Evolutionary conservation across 2,329 filamentous ascomycete genomes (phyloP), one percentile per base, ranked within the genome.

Genomic region (Coleophoma crateriformis): DNA sequence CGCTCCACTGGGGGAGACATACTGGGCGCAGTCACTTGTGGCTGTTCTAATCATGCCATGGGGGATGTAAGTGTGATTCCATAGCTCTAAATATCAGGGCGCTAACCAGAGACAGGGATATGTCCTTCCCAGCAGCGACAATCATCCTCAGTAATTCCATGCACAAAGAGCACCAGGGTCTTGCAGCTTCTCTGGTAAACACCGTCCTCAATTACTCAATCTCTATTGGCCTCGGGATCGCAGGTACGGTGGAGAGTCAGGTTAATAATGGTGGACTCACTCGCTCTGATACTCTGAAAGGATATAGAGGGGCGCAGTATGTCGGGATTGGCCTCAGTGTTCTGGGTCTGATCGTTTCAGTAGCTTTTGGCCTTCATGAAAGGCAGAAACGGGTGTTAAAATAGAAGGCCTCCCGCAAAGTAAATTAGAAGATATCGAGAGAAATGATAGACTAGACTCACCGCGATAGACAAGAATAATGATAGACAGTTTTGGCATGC

Each of bases 161-260:
- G 27, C 56, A 64, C 10, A 66, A 68, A 32, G 64, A 74, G 46
- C 69, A 75, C 46, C 76, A 79, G 54, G 76, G 76, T 5, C 68
- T 78, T 14, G 74, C 74, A 2, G 75, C 74, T 0, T 79, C 74
- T 15, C 62, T 87, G 6, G 78, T 86, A 33, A 81, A 76, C 50
- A 86, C 82, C 0, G 71, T 84, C 11, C 78, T 87, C 53, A 87
- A 88, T 63, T 88, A 87, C 60, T 77, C 76, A 50, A 86, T 88
- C 33, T 81, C 79, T 1, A 64, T 87, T 3, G 82, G 80, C 0
- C 70, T 88, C 0, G 85, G 84, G 0, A 75, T 88, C 42, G 83
- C 83, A 0, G 83, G 82, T 0, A 86, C 81, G 0, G 75, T 86
- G 2, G 81, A 87, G 58, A 64, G 66, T 1, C 63, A 78, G 13